phyloP scores from a whole-genome alignment of 108 stramenopile species.

The Nitzschia sp. region DNA sequence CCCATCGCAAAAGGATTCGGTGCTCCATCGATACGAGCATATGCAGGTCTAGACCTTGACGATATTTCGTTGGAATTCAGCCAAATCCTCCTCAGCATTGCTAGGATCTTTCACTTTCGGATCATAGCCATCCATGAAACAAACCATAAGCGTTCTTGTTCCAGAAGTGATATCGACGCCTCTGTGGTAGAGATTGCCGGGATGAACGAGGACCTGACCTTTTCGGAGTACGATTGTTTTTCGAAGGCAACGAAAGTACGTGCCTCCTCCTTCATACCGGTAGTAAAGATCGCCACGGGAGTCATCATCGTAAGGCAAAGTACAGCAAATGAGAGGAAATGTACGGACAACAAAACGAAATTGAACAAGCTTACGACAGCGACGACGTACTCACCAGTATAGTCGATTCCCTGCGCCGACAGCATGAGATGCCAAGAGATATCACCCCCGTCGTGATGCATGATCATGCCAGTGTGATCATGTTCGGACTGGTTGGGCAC shows the following conservation, averaged over 20 bases:
- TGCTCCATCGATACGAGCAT: no score
- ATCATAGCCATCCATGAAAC: constrained; percentile 10
- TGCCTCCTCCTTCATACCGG: constrained; percentile 6
- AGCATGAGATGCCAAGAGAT: constrained; percentile 2
- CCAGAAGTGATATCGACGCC: constrained; percentile 9
- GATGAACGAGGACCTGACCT: constrained; percentile 10
- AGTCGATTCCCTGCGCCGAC: neutral
- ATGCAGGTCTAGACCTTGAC: neutral
- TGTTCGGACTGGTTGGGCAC: neutral
- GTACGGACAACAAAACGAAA: neutral
- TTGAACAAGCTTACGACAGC: no score
- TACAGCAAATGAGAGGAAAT: neutral
- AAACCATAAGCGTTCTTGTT: neutral
- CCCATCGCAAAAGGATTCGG: no score
- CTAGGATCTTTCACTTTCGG: neutral
- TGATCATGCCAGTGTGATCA: constrained; percentile 6
- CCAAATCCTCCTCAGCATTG: neutral
- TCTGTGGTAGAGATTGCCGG: constrained; percentile 6
- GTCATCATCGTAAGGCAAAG: no score
- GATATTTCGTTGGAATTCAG: neutral
- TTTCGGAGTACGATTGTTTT: constrained; percentile 2
- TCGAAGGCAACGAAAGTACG: constrained; percentile 3
- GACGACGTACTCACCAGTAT: neutral
- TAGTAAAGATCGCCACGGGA: neutral
- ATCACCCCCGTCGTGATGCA: constrained; percentile 6